Base-by-base conservation (phyloP, 495 filamentous ascomycete genomes). In the Beverwykella pulmonaria region DNA sequence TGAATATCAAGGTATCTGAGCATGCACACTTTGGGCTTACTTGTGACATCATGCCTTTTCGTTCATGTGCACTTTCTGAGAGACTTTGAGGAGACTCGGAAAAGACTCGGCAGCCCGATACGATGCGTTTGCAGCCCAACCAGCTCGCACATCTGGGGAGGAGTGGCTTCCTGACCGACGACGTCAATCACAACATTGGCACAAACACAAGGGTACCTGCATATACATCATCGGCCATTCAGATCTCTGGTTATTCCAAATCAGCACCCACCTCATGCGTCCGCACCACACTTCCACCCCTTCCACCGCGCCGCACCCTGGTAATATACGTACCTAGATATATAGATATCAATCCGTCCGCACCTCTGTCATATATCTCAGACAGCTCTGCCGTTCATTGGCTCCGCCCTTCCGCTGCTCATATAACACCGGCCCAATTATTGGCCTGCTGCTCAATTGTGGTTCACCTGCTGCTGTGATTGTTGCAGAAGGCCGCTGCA, bases 1-100 rank as follows among this genome's bases (percentile, higher is more conserved):
- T 25, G 7, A 59, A 59, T 39, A 59, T 34, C 14, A 46, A 49
- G 56, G 56, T 59, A 59, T 59, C 56, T 59, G 41, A 59, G 20
- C 39, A 59, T 55, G 8, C 9, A 25, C 23, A 25, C 23, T 22
- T 10, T 52, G 19, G 48, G 26, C 5, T 52, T 2, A 25, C 32
- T 23, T 8, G 48, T 52, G 48, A 52, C 22, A 34, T 34, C n/a
- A n/a, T n/a, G n/a, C n/a, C n/a, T n/a, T n/a, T n/a, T n/a, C n/a
- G n/a, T n/a, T 34, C 32, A 34, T 5, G 12, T 12, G 5, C 6
- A 34, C 48, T 23, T 52, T 2, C 14, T 44, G 3, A n/a, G 6
- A n/a, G 2, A n/a, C 39, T n/a, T 3, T 2, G 39, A 4, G 39
- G 17, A 44, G 8, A 44, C 15, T 44, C 39, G 17, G 39, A n/a